Conservation (phyloP, 345 rosid species). For the Dipteronia dyeriana region DNA sequence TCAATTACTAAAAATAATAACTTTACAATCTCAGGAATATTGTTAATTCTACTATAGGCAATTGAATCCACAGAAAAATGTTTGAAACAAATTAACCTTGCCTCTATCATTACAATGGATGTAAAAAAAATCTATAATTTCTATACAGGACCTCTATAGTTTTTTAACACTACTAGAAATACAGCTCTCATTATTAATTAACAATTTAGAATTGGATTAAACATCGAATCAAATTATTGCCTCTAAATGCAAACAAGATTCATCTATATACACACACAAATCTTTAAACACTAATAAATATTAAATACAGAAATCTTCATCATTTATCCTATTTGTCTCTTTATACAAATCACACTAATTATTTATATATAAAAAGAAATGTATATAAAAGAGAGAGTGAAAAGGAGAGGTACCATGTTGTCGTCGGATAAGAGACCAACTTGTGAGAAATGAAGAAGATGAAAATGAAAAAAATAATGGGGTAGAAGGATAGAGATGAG, state of each 20-base stretch:
- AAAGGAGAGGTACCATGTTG: slow-evolving; percentile 52
- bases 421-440: slow-evolving; percentile 27
- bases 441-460: slow-evolving; percentile 28
- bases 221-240: not conserved
- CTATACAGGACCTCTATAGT: no score
- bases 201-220: not conserved
- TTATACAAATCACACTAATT: not conserved
- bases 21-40: no score
- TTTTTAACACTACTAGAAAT: no score
- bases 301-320: not conserved
- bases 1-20: no score
- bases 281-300: not conserved
- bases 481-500: slow-evolving; percentile 14
- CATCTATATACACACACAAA: not conserved
- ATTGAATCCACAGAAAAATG: no score
- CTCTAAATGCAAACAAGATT: not conserved
- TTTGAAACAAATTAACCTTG: no score
- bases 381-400: not conserved
- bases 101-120: no score
- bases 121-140: no score
- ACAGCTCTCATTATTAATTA: no score
- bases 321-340: not conserved
- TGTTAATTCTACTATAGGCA: no score
- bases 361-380: not conserved
- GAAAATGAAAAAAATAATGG: slow-evolving; percentile 28